phyloP scores from a whole-genome alignment of 345 rosid genomes.

The Geranium rotundifolium region DNA sequence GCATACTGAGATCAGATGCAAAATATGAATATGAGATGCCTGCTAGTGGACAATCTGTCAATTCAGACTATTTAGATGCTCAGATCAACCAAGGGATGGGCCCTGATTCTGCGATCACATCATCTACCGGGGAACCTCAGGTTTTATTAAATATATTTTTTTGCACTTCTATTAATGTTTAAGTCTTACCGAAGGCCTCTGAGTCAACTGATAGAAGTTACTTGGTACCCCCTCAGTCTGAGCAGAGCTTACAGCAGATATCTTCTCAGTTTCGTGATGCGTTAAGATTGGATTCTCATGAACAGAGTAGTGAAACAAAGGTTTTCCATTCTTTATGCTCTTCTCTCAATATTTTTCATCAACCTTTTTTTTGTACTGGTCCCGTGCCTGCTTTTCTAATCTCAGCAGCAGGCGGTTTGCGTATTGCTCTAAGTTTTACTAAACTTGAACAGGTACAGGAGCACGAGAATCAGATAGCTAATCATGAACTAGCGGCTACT shows the following conservation, averaged over 20 bases:
- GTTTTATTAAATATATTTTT: conserved; percentile 16
- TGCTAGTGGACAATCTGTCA: conserved; percentile 45
- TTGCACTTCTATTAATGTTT: conserved; percentile 1
- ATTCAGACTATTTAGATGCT: conserved; percentile 38
- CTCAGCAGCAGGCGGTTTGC: conserved; percentile 1
- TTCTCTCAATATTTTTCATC: neutral
- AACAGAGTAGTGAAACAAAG: conserved; percentile 42
- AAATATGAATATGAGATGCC: conserved; percentile 46
- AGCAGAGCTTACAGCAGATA: conserved; percentile 47
- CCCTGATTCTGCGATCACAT: conserved; percentile 34
- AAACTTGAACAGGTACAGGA: conserved; percentile 30
- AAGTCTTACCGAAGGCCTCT: neutral
- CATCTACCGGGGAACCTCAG: conserved; percentile 53
- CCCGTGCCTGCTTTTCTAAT: conserved; percentile 3
- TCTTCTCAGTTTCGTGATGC: conserved; percentile 62
- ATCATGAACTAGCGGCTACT: conserved; percentile 27
- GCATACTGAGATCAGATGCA: conserved; percentile 31
- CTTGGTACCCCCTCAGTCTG: conserved; percentile 29
- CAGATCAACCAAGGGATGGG: conserved; percentile 39
- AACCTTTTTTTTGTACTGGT: conserved; percentile 8
- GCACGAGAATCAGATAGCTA: conserved; percentile 23
- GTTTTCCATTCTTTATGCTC: conserved; percentile 23
- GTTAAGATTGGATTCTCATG: conserved; percentile 34
- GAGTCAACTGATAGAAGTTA: conserved; percentile 44
- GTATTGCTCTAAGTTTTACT: conserved; percentile 5